Base-by-base conservation (phyloP, 352 stramenopile genomes). In the Phytophthora pisi region DNA sequence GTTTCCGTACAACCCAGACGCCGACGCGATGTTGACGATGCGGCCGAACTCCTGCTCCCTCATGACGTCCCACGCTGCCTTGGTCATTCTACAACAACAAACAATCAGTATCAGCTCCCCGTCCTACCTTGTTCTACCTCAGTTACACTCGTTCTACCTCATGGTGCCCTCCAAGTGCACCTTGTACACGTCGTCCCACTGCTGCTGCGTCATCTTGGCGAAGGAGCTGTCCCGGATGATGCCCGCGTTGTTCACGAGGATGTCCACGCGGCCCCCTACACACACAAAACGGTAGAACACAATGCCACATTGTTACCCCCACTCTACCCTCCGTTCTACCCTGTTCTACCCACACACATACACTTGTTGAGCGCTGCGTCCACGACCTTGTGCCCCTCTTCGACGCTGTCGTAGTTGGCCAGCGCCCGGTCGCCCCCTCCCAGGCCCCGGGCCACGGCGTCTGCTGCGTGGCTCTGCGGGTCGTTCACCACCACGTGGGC, bases 241-340 rank as follows among this genome's bases (percentile, higher is more conserved):
- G 10, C 86, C 95, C 6, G 95, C 95, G 70, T 98, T 98, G 76
- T 98, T 98, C 47, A 98, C 77, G 8, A 98, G 66, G 40, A 98
- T 88, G 66, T 98, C 95, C 52, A 97, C 81, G 9, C 85, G 76
- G 0, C 90, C 94, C 77, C 81, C 82, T 91, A 18, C 46, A 20
- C 20, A 20, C 20, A 20, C 20, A 20, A 20, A 20, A 20, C 20
- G 20, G 20, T 20, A 20, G 20, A 20, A 20, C 20, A 20, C 20
- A 20, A 20, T 20, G 20, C 20, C 20, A 20, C 20, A 38, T 10
- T 8, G 31, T 38, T 13, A 38, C 11, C 11, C 31, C 11, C 31
- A 20, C 9, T 31, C 24, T 47, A 5, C 1, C 38, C 16, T 20
- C 28, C 18, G 1, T 31, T 43, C 45, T 11, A 13, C n/a, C 20